phyloP scores from a whole-genome alignment of 1,284 basidiomycete species.

The Neonothopanus nambi region DNA sequence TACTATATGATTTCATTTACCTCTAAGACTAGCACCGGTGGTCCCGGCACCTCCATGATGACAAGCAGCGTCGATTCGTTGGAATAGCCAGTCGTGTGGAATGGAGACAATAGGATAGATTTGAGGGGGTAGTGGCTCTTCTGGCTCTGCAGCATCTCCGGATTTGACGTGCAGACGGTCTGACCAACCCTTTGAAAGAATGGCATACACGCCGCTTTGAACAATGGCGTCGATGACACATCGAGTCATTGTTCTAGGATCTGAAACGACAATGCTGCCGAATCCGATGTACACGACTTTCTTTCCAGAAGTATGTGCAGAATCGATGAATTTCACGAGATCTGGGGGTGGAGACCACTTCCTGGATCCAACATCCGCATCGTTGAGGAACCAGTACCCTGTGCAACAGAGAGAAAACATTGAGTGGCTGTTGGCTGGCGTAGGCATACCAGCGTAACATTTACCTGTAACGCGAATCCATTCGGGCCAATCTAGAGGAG shows the following conservation, averaged over 20 bases:
- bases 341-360: slow-evolving; percentile 87
- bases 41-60: slow-evolving; percentile 98
- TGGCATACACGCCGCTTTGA: slow-evolving; percentile 84
- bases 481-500: slow-evolving; percentile 95
- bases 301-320: slow-evolving; percentile 71
- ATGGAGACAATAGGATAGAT: slow-evolving; percentile 87
- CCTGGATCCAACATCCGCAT: slow-evolving; percentile 82
- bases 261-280: slow-evolving; percentile 96
- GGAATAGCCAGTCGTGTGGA: slow-evolving; percentile 97
- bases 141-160: slow-evolving; percentile 55
- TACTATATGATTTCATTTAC: slow-evolving; percentile 42
- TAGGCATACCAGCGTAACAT: slow-evolving; percentile 7
- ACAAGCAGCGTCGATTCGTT: slow-evolving; percentile 90
- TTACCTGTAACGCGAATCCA: slow-evolving; percentile 94
- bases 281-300: slow-evolving; percentile 98
- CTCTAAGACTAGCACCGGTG: slow-evolving; percentile 89
- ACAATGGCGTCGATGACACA: slow-evolving; percentile 88
- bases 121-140: slow-evolving; percentile 71
- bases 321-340: slow-evolving; percentile 80
- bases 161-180: slow-evolving; percentile 81
- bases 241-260: slow-evolving; percentile 89
- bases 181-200: slow-evolving; percentile 97
- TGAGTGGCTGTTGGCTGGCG: background rate
- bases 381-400: slow-evolving; percentile 96
- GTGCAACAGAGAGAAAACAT: slow-evolving; percentile 18